These are phyloP conservation scores for Phylloboletellus chloephorus DNA, from an alignment of 1,284 basidiomycete species.

Conservation along the genomic window DNA sequence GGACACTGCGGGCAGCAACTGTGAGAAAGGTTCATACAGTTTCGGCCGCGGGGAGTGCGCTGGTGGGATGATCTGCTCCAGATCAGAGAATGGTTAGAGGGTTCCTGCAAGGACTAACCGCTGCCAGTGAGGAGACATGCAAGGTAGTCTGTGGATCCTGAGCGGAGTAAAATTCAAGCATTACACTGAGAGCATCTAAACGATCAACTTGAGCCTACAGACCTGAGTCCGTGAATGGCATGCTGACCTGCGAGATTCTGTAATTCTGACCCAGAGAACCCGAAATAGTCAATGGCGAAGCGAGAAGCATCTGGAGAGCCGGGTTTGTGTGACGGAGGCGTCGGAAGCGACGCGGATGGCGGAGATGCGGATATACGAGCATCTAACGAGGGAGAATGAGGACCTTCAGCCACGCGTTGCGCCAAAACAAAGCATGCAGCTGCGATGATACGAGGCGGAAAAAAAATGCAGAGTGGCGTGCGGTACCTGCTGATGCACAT, in stretches of 20 bases:
- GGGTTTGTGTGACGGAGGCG: conserved; percentile 69
- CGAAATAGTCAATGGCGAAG: conserved; percentile 60
- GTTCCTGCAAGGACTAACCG: conserved; percentile 38
- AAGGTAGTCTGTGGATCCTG: conserved; percentile 48
- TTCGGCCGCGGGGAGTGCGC: conserved; percentile 19
- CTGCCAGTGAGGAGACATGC: conserved; percentile 46
- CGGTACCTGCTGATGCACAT: conserved; percentile 49
- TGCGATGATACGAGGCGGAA: conserved; percentile 61
- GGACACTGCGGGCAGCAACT: conserved; percentile 24
- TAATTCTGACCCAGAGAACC: conserved; percentile 55
- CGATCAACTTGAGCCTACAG: conserved; percentile 7
- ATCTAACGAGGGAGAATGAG: conserved; percentile 65
- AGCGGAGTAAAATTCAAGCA: conserved; percentile 67
- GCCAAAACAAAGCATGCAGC: conserved; percentile 70
- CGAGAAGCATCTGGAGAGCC: conserved; percentile 64
- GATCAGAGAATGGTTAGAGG: conserved; percentile 6
- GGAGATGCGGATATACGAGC: conserved; percentile 59
- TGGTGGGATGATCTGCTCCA: conserved; percentile 28
- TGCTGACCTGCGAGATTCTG: conserved; percentile 52
- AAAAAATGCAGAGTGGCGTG: conserved; percentile 69
- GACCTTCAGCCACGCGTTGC: conserved; percentile 63
- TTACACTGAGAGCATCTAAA: conserved; percentile 56
- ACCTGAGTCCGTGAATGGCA: conserved; percentile 7
- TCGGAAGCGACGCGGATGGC: conserved; percentile 61
- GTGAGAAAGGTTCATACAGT: conserved; percentile 30